These are phyloP conservation scores for Microbotryomycetes sp. DNA, from an alignment of 1,284 basidiomycete genomes.

Conservation along the genomic window DNA sequence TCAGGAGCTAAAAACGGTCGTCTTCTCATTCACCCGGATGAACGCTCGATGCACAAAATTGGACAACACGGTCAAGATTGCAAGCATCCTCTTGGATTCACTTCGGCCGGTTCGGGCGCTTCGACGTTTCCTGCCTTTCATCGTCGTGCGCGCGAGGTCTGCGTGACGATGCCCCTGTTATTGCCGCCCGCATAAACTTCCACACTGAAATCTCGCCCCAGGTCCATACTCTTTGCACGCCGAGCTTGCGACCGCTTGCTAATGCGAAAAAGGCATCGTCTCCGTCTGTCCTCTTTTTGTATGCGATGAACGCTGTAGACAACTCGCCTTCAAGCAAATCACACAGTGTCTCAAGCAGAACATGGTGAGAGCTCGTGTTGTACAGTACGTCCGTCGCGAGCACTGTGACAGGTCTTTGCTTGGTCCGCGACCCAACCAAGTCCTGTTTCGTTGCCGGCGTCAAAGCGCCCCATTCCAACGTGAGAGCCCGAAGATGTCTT, in stretches of 20 bases:
- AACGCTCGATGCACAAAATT: no score
- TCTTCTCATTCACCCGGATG: no score
- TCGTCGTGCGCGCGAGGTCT: no score
- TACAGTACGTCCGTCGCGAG: constrained; percentile 34
- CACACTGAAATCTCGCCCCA: constrained; percentile 31
- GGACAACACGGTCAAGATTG: no score
- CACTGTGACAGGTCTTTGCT: no score
- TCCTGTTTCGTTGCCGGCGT: neutral
- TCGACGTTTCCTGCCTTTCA: no score
- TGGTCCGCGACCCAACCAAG: neutral
- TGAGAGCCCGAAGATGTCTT: neutral
- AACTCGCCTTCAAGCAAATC: constrained; percentile 8
- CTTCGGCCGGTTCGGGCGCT: no score
- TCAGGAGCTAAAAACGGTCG: no score
- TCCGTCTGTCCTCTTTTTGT: constrained; percentile 30
- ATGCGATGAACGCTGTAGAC: constrained; percentile 23
- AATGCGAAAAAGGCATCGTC: constrained; percentile 30
- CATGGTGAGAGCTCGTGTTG: constrained; percentile 26
- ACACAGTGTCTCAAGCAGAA: constrained; percentile 29
- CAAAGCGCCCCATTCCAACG: neutral
- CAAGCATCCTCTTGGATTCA: no score
- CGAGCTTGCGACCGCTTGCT: constrained; percentile 14
- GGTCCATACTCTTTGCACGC: constrained; percentile 12
- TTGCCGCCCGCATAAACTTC: no score
- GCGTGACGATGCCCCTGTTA: no score